Base-by-base conservation (phyloP, 257 asterid species). In the Ocimum tenuiflorum region DNA sequence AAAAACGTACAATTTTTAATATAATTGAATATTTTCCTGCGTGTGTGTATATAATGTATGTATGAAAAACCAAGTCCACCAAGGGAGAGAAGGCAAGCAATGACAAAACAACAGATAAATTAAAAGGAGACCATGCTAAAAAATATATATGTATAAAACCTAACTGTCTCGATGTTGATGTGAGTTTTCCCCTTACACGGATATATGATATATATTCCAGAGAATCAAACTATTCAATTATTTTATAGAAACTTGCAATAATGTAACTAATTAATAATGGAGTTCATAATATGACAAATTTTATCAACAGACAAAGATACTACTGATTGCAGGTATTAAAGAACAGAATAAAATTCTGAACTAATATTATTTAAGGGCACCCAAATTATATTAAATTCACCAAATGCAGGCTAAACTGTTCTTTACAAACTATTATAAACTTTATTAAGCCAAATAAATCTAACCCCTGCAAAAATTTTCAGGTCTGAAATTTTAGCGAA, bases 291-390 rank as follows among this genome's bases (percentile, higher is more conserved):
- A 19, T 36, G 73, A 45, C 65, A 71, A 71, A 70, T 17, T 51
- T 59, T 55, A 65, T 73, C 73, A 68, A 65, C 81, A 54, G 60
- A 69, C 74, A 75, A 68, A 64, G 76, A 79, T 79, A 71, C 76
- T 22, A 8, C 12, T 8, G 29, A 17, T 6, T 31, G 11, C 15
- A 20, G 7, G 35, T 41, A 63, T 55, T 36, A 19, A 43, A 8
- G 36, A 23, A 45, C 45, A 3, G 48, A 63, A 48, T 65, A 57
- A 58, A 53, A 75, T 59, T 47, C 56, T 55, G 12, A 15, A 41
- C 18, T 6, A 18, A 45, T 8, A 20, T 22, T n/a, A n/a, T n/a
- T n/a, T n/a, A n/a, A n/a, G n/a, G n/a, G n/a, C n/a, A n/a, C n/a
- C n/a, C n/a, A n/a, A n/a, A n/a, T n/a, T n/a, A n/a, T n/a, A n/a